These are phyloP conservation scores for Monosporozyma unispora DNA, from an alignment of 805 yeast species.

Conservation along the genomic window DNA sequence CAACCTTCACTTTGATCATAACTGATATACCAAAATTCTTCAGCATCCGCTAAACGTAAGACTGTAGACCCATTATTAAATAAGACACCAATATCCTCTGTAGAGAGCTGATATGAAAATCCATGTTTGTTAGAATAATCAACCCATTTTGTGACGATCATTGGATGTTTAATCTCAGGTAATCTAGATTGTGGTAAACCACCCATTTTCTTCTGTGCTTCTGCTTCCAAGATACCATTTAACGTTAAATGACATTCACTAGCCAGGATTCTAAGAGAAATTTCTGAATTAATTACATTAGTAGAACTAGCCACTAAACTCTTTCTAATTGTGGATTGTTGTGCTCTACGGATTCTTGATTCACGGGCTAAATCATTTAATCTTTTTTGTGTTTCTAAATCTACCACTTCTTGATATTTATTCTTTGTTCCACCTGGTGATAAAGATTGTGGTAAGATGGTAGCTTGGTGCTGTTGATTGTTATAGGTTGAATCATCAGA, in stretches of 20 bases:
- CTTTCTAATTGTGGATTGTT: conserved; percentile 25
- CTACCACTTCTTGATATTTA: conserved; percentile 71
- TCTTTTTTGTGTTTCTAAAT: conserved; percentile 28
- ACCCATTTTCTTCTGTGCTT: conserved; percentile 37
- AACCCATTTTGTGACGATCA: conserved; percentile 87
- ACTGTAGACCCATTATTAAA: conserved; percentile 82
- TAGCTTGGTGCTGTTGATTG: conserved; percentile 29
- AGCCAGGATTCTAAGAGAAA: conserved; percentile 32
- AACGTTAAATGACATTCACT: conserved; percentile 40
- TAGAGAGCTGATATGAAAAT: conserved; percentile 82
- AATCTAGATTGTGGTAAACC: conserved; percentile 27
- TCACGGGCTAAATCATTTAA: conserved; percentile 29
- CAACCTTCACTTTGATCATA: conserved; percentile 44
- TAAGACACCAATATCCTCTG: conserved; percentile 82
- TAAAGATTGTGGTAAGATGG: conserved; percentile 76
- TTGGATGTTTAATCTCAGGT: conserved; percentile 41
- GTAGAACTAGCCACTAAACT: conserved; percentile 30
- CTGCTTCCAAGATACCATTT: conserved; percentile 38
- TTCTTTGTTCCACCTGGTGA: conserved; percentile 88
- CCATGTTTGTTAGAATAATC: conserved; percentile 96
- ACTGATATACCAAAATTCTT: conserved; percentile 55
- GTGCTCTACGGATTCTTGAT: conserved; percentile 30
- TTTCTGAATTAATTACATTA: conserved; percentile 31
- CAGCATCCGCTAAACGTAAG: conserved; percentile 56
- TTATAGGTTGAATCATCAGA: conserved; percentile 26